These are phyloP conservation scores for Zizania palustris DNA, from an alignment of 202 grass and related monocot species.

Conservation along the genomic window DNA sequence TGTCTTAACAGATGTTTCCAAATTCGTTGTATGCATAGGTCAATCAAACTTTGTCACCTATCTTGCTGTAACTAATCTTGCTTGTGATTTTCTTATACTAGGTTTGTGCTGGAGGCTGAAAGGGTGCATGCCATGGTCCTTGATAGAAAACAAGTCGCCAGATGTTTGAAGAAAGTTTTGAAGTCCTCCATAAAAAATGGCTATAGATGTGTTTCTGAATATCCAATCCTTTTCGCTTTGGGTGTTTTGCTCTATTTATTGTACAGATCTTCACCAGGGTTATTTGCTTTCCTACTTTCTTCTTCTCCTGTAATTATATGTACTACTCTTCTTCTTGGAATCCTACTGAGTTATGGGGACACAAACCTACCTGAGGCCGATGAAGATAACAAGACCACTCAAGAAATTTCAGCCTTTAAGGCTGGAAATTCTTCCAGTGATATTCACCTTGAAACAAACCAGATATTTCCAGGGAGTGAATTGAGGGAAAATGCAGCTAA, in stretches of 20 bases:
- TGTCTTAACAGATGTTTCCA: background rate
- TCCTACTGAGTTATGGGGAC: conserved; percentile 80
- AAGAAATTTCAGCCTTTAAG: conserved; percentile 52
- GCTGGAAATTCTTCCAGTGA: conserved; percentile 36
- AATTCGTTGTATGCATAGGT: background rate
- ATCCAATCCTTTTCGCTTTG: conserved; percentile 64
- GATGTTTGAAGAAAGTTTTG: conserved; percentile 62
- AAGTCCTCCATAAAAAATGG: conserved; percentile 56
- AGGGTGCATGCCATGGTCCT: conserved; percentile 58
- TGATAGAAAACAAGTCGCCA: conserved; percentile 52
- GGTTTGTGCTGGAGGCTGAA: conserved; percentile 49
- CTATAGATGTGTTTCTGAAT: conserved; percentile 62
- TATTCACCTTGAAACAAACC: conserved; percentile 41
- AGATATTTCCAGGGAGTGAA: conserved; percentile 39
- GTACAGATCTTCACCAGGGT: conserved; percentile 69
- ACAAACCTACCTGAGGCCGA: conserved; percentile 60
- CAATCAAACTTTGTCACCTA: background rate
- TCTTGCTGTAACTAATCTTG: conserved; percentile 26
- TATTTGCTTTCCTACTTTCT: conserved; percentile 79
- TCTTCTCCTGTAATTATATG: conserved; percentile 94
- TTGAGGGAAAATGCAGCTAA: conserved; percentile 5
- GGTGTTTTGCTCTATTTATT: conserved; percentile 64
- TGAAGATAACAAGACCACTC: conserved; percentile 49
- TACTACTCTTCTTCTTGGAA: conserved; percentile 88
- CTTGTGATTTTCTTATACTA: conserved; percentile 32